Conservation (phyloP, 2,329 filamentous ascomycete species). For the Trichothecium sympodiale region DNA sequence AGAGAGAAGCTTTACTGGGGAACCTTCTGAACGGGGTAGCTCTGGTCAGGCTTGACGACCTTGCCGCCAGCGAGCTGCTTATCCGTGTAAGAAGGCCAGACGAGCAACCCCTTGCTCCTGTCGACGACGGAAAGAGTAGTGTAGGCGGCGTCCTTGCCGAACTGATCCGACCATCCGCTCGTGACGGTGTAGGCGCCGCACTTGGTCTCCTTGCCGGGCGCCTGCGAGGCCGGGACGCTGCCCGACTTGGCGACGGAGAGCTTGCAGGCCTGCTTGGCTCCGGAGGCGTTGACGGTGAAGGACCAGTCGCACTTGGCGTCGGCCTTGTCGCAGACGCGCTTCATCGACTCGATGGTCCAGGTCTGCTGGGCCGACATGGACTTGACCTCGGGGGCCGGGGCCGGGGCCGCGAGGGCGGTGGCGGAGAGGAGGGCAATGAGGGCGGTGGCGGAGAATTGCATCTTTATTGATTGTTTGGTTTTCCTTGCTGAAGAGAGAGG, state of each 20-base stretch:
- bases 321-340: slow-evolving; percentile 24
- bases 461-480: slow-evolving; percentile 15
- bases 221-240: slow-evolving; percentile 25
- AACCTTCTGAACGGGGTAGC: slow-evolving; percentile 18
- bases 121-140: slow-evolving; percentile 40
- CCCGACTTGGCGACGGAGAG: slow-evolving; percentile 18
- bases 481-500: no score
- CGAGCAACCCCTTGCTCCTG: slow-evolving; percentile 29
- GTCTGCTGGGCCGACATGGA: slow-evolving; percentile 27
- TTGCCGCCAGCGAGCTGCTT: slow-evolving; percentile 31
- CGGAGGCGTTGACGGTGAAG: slow-evolving; percentile 24
- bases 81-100: slow-evolving; percentile 44
- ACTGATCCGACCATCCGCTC: slow-evolving; percentile 44
- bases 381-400: slow-evolving; percentile 11
- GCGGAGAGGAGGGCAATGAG: slow-evolving; percentile 23
- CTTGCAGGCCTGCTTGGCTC: slow-evolving; percentile 1
- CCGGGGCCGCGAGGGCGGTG: slow-evolving; percentile 24
- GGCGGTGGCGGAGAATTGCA: slow-evolving; percentile 28
- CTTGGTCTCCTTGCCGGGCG: slow-evolving; percentile 15
- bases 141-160: slow-evolving; percentile 40
- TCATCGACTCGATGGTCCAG: slow-evolving; percentile 25
- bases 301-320: slow-evolving; percentile 21
- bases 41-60: slow-evolving; percentile 37
- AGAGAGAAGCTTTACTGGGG: slow-evolving; percentile 3
- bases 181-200: slow-evolving; percentile 41